Percentiles rank a stretch among this genome's conserved stretches.
These are phyloP conservation scores for Phytophthora citricola DNA, from an alignment of 352 stramenopile species.

Conservation along the genomic window DNA sequence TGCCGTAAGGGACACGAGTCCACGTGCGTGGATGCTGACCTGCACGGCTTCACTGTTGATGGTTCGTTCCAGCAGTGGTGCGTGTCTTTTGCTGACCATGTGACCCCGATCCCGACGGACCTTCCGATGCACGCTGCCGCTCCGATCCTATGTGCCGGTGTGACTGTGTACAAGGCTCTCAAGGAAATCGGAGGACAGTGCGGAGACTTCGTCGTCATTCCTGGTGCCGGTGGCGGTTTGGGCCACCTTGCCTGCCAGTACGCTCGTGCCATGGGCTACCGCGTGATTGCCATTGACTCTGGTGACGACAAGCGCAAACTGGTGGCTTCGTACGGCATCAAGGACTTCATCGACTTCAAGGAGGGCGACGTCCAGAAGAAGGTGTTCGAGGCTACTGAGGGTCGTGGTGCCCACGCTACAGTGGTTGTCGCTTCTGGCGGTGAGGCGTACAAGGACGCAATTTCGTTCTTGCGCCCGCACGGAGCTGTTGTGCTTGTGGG, in stretches of 20 bases:
- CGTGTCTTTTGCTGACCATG: constrained; percentile 64
- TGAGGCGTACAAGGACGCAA: constrained; percentile 52
- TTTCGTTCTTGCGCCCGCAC: constrained; percentile 69
- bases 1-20: constrained; percentile 56
- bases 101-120: constrained; percentile 72
- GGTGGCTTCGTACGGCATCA: constrained; percentile 65
- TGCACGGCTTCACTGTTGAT: constrained; percentile 45
- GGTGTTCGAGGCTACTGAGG: constrained; percentile 45
- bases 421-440: constrained; percentile 78
- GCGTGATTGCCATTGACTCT: constrained; percentile 77
- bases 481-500: constrained; percentile 76
- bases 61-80: constrained; percentile 42
- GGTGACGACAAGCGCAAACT: constrained; percentile 66
- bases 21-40: constrained; percentile 39
- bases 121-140: constrained; percentile 54
- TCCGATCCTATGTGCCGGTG: constrained; percentile 84
- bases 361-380: constrained; percentile 52
- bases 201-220: constrained; percentile 60
- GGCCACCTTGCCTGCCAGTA: constrained; percentile 86
- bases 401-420: constrained; percentile 62
- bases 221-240: constrained; percentile 69
- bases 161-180: constrained; percentile 87
- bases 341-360: constrained; percentile 76
- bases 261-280: constrained; percentile 66
- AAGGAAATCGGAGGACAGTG: constrained; percentile 56